phyloP scores from a whole-genome alignment of 169 alveolate species.

The Cryptosporidium ryanae region DNA sequence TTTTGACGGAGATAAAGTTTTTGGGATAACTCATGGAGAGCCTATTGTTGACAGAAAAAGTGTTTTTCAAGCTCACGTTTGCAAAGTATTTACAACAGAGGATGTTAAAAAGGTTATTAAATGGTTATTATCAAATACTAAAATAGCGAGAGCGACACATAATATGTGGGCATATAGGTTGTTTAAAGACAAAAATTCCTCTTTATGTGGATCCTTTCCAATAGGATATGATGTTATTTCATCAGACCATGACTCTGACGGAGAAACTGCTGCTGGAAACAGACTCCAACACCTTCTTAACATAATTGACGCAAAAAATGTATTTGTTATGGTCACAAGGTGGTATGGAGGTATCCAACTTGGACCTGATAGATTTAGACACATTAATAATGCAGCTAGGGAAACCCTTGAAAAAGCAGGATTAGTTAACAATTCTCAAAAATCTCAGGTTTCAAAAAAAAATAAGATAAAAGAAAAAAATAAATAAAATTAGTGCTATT shows the following conservation, averaged over 20 bases:
- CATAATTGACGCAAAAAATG: conserved; percentile 38
- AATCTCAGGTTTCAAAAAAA: background rate
- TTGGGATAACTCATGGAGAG: conserved; percentile 72
- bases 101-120: conserved; percentile 55
- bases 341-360: conserved; percentile 78
- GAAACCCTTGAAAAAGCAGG: conserved; percentile 73
- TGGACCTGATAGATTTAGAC: conserved; percentile 77
- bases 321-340: conserved; percentile 76
- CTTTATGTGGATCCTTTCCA: conserved; percentile 30
- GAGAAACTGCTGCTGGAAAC: conserved; percentile 77
- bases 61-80: conserved; percentile 77
- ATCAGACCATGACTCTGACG: conserved; percentile 77
- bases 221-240: conserved; percentile 60
- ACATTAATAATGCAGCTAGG: conserved; percentile 77
- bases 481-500: background rate
- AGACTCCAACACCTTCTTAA: conserved; percentile 75
- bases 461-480: background rate
- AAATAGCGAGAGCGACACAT: conserved; percentile 77
- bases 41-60: conserved; percentile 76
- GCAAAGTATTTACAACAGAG: conserved; percentile 47
- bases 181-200: conserved; percentile 7
- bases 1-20: conserved; percentile 31
- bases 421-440: conserved; percentile 18
- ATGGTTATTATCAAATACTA: conserved; percentile 45
- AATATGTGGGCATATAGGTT: conserved; percentile 76